Base-by-base conservation (phyloP, 768 basidiomycete species). In the Amanita phalloides region DNA sequence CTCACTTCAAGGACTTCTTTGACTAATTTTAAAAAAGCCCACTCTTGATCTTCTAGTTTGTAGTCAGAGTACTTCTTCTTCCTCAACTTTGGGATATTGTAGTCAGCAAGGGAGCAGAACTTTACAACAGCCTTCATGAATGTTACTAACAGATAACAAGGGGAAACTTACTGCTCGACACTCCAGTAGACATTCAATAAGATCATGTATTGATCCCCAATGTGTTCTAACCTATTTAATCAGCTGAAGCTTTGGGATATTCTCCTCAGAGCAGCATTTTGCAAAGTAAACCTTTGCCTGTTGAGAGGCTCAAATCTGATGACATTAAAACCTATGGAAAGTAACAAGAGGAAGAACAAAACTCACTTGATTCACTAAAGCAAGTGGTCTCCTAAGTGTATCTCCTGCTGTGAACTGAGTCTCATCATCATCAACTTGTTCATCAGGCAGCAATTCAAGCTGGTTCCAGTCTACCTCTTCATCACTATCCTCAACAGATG, bases 121-220 rank as follows among this genome's bases (percentile, higher is more conserved):
- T 58, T 60, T 0, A 55, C 45, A 33, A 63, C 43, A 11, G 57
- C 59, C 60, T 60, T 30, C 11, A 14, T 17, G 23, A 23, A 32
- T 48, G 7, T 6, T 37, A 32, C 32, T 14, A 17, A n/a, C 46
- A 53, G 53, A 48, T 28, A 43, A 20, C 20, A 42, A 45, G 7
- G 26, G n/a, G 30, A 48, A 30, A 37, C 53, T 11, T 51, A 56
- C 54, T 5, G 30, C 38, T 47, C 43, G 48, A 39, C 47, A 49
- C 13, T 38, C 43, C 17, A 58, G 17, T 21, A 57, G 23, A 7
- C 57, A 45, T 6, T 62, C 57, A 46, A 62, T 4, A 10, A 63
- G 46, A 42, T 58, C 56, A 53, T 59, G 59, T 53, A 65, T 56
- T 14, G 62, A 65, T n/a, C 57, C 63, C 65, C 65, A 67, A 2